phyloP scores from a whole-genome alignment of 441 rosid species.

The Populus hybrid region DNA sequence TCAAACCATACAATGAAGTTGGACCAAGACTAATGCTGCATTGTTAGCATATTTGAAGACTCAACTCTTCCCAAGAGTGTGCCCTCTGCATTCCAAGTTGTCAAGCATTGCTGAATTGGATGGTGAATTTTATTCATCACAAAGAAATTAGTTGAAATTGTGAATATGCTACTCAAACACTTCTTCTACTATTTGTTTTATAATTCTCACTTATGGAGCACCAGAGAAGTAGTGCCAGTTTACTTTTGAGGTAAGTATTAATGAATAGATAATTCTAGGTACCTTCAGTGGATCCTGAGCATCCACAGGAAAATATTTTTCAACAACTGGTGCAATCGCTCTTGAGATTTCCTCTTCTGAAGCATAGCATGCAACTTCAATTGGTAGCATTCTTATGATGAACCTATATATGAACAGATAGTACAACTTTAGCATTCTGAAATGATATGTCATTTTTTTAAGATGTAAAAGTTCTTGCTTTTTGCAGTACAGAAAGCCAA shows the following conservation, averaged over 20 bases:
- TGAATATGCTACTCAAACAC: not conserved
- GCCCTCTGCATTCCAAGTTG: not conserved
- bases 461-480: not conserved
- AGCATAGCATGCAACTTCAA: conserved; percentile 90
- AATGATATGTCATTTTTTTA: not conserved
- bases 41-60: not conserved
- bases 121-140: not conserved
- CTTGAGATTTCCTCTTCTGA: conserved; percentile 91
- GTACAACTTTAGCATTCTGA: conserved; percentile 3
- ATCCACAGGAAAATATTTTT: conserved; percentile 72
- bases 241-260: not conserved
- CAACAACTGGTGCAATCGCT: conserved; percentile 73
- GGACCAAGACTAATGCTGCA: not conserved
- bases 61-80: not conserved
- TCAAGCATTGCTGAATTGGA: not conserved
- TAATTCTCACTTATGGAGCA: not conserved
- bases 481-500: not conserved
- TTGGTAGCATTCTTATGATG: conserved; percentile 74
- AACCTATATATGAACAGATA: conserved; percentile 39
- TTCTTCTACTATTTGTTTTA: not conserved
- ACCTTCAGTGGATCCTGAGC: conserved; percentile 71
- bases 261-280: conserved; percentile 12
- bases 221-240: not conserved
- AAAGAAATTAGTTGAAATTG: not conserved
- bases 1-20: not conserved